Base-by-base conservation (phyloP, 2,329 filamentous ascomycete species). In the Xylariaceae sp. region DNA sequence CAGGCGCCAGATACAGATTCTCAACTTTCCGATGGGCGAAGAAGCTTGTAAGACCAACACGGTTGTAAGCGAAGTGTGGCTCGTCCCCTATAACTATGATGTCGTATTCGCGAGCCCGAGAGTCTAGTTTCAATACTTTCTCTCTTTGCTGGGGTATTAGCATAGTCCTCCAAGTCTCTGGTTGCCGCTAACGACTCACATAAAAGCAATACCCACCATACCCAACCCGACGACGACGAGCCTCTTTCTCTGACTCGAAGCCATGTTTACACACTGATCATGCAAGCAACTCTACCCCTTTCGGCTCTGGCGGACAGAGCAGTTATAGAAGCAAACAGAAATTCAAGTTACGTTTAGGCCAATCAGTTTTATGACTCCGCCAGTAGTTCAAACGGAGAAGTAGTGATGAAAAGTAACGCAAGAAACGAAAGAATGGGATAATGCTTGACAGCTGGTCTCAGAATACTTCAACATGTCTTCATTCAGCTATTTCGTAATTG, bases 181-280 rank as follows among this genome's bases (percentile, higher is more conserved):
- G 4, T 28, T 28, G 22, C 22, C 4, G 34, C 34, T 14, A 17
- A 9, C 17, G 10, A 77, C 87, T 78, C 73, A 93, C 88, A 95
- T 90, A 68, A 95, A 93, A 40, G 88, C 86, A 60, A 94, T 87
- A 38, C 88, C 90, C 42, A 96, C 91, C 92, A 97, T 97, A 2
- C 91, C 91, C 71, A 96, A 72, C 10, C 91, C 91, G 38, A 96
- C 89, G 36, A 96, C 84, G 2, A 95, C 90, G 34, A 95, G 73
- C 65, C 79, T 84, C 69, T 89, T 90, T 56, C 82, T 74, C 54
- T 72, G 54, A 11, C 50, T 58, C 40, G 43, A 56, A 3, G 65
- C 55, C 77, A 88, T 57, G 82, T 82, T 54, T 44, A 38, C 38
- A 48, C 5, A 47, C 44, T 31, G 36, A 28, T 45, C 34, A 43